A percentile compares a stretch with the other conserved stretches of the same genome.
Conservation (phyloP, 176 grass and related monocot genomes). For the Raddia guianensis region DNA sequence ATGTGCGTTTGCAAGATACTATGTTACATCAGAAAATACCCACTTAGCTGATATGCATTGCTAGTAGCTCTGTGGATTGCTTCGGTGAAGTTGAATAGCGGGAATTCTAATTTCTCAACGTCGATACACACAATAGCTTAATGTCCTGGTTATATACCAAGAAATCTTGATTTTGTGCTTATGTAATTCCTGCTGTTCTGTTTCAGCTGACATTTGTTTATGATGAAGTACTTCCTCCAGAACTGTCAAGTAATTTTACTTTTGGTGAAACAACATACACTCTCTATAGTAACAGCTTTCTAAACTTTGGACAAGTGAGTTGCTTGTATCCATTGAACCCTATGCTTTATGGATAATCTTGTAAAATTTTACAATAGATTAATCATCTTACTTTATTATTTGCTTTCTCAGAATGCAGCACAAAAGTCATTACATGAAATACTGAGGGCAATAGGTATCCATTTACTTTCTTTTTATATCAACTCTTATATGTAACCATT, state of each 20-base stretch:
- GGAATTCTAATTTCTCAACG: not conserved
- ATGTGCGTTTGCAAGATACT: not conserved
- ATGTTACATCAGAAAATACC: constrained; percentile 10
- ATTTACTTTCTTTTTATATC: constrained; percentile 36
- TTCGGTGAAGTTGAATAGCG: not conserved
- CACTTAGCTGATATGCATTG: not conserved
- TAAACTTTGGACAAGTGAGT: constrained; percentile 92
- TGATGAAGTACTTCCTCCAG: constrained; percentile 69
- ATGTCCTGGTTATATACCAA: not conserved
- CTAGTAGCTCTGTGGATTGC: not conserved
- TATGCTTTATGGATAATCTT: constrained; percentile 18
- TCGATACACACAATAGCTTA: not conserved
- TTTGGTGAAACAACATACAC: constrained; percentile 81
- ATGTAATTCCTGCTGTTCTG: constrained; percentile 46
- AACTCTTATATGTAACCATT: not conserved
- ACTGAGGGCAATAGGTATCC: constrained; percentile 58
- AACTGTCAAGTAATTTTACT: constrained; percentile 65
- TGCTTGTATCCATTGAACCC: constrained; percentile 23
- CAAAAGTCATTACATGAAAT: constrained; percentile 64
- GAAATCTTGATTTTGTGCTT: constrained; percentile 10
- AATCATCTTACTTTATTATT: constrained; percentile 7
- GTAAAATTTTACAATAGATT: constrained; percentile 20
- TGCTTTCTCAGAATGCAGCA: constrained; percentile 70
- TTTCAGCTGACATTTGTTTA: constrained; percentile 96
- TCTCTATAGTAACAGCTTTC: constrained; percentile 91